Base-by-base conservation (phyloP, 495 filamentous ascomycete genomes). In the Daldinia bambusicola region DNA sequence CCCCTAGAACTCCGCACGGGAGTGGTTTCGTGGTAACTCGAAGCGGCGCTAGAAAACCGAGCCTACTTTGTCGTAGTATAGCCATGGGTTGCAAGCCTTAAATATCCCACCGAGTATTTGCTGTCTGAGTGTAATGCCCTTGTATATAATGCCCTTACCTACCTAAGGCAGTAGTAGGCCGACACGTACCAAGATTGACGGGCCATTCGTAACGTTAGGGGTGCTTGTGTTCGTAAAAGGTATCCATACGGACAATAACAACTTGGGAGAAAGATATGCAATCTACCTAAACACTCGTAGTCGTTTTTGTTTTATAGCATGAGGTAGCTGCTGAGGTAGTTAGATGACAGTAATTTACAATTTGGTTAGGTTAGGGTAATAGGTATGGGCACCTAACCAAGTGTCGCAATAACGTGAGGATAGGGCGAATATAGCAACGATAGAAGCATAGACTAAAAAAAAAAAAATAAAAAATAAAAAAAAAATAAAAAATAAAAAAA, bases 21-120 rank as follows among this genome's bases (percentile, higher is more conserved):
- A 48, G 18, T 8, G 10, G 10, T 48, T 48, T 18, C 37, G 56
- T 56, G 65, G 55, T 68, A 66, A 67, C 60, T 67, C 43, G 50
- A 66, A 61, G 50, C 20, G 30, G 37, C 59, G 65, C 55, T 41
- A 22, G 43, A 51, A 66, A 58, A 57, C 41, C 50, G 37, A 66
- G 64, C 60, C 62, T 67, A 64, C 61, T 69, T 64, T 55, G 48
- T 56, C 50, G 56, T 40, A 4, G 61, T 69, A 66, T 66, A 50
- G 48, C 41, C 65, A 41, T 66, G 65, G 70, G 26, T 69, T 55
- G 30, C 20, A 52, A 43, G 59, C 26, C 60, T n/a, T n/a, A n/a
- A 67, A 65, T 34, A 37, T 70, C 50, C 50, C 41, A 63, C 18
- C 26, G 3, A 3, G 26, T 61, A 65, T 71, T 61, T 63, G 53